A percentile compares a stretch with the other conserved stretches of the same genome.
Evolutionary conservation across 2,329 filamentous ascomycete species (phyloP).

Genomic region (Dothistroma pini): DNA sequence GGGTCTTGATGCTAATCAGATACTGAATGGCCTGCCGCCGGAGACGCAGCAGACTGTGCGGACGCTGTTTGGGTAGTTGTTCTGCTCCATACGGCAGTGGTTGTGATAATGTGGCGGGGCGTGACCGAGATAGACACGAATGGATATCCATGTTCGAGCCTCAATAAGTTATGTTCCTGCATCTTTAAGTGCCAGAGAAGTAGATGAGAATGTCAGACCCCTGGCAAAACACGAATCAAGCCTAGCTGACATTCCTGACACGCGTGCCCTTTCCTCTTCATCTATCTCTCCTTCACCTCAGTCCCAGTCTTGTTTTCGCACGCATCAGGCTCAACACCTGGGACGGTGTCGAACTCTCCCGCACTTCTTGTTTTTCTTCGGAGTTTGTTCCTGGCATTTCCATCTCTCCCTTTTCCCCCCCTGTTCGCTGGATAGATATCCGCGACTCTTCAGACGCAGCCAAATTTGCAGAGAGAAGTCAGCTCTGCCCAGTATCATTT

Average conservation of each 20-base stretch:
- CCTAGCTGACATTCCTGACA: background rate
- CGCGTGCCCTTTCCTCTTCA: too few species aligned
- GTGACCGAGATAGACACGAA: background rate
- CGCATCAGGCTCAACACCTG: too few species aligned
- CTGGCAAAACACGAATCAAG: background rate
- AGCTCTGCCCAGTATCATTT: too few species aligned
- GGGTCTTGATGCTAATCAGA: constrained; percentile 69
- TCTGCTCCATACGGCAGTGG: background rate
- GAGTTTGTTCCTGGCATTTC: too few species aligned
- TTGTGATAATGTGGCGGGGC: background rate
- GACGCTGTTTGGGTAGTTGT: constrained; percentile 36
- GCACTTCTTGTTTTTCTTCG: too few species aligned
- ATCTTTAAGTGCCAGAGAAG: background rate
- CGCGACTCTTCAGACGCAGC: too few species aligned
- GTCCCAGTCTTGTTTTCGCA: too few species aligned
- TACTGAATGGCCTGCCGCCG: constrained; percentile 70
- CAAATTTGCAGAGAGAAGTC: too few species aligned
- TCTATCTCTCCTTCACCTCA: too few species aligned
- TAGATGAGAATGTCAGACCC: background rate
- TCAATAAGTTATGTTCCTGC: background rate
- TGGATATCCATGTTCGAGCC: background rate
- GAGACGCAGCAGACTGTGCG: constrained; percentile 67
- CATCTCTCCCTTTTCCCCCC: too few species aligned
- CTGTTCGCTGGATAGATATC: too few species aligned
- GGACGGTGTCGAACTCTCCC: too few species aligned